Evolutionary conservation across 179 eudicot genomes (phyloP).

Genomic region (Amaranthus tricolor): DNA sequence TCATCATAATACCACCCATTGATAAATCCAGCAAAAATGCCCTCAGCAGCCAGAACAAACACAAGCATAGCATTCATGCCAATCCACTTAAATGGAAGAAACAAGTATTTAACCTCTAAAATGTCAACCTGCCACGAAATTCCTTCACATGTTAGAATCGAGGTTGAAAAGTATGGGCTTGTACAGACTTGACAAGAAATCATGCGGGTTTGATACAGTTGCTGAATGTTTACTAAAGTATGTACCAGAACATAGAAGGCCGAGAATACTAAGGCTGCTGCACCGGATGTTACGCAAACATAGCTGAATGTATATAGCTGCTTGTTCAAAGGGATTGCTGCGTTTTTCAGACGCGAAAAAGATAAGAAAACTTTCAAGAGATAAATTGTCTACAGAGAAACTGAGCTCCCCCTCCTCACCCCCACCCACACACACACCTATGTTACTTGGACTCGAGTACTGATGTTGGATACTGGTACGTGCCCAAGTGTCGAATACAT

Average conservation of each 20-base stretch:
- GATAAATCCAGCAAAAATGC: slow-evolving; percentile 72
- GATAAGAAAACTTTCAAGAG: neutral
- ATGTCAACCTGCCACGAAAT: slow-evolving; percentile 64
- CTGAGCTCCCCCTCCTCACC: neutral
- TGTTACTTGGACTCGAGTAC: no score
- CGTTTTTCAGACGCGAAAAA: slow-evolving; percentile 30
- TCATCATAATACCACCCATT: slow-evolving; percentile 86
- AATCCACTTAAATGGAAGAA: slow-evolving; percentile 84
- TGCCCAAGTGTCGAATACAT: no score
- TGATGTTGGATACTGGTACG: no score
- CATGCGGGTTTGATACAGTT: slow-evolving; percentile 1
- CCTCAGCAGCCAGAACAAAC: slow-evolving; percentile 86
- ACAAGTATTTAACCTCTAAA: slow-evolving; percentile 40
- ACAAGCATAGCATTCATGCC: slow-evolving; percentile 98
- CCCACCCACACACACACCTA: neutral
- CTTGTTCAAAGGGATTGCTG: slow-evolving; percentile 85
- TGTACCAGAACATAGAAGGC: slow-evolving; percentile 62
- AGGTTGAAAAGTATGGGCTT: neutral
- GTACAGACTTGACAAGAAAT: neutral
- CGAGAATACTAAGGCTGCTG: slow-evolving; percentile 79
- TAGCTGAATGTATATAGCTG: slow-evolving; percentile 84
- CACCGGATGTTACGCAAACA: slow-evolving; percentile 80
- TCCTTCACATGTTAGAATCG: slow-evolving; percentile 2
- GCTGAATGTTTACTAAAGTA: neutral
- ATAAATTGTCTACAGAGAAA: neutral